Percentiles rank a stretch among this genome's conserved stretches.
Evolutionary conservation across 2,329 filamentous ascomycete genomes (phyloP).

Genomic region (Nothophaeocryptopus gaeumannii): DNA sequence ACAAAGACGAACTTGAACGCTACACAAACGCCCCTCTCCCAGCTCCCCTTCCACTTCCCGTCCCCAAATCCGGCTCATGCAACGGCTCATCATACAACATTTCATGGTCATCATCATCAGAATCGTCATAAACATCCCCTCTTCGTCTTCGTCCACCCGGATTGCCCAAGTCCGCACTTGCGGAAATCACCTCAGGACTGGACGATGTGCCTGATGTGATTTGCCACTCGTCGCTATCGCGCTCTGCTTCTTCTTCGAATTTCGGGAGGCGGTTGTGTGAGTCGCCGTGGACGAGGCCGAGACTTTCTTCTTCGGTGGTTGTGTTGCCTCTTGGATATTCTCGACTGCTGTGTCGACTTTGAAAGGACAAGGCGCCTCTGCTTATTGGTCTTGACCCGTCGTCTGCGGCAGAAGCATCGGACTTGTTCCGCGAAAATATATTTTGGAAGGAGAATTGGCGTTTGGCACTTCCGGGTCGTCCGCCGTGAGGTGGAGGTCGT

Average conservation of each 20-base stretch:
- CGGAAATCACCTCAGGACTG: slow-evolving; percentile 28
- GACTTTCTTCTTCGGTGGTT: slow-evolving; percentile 38
- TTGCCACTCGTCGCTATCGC: slow-evolving; percentile 35
- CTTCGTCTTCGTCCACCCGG: slow-evolving; percentile 10
- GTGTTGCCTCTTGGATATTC: slow-evolving; percentile 21
- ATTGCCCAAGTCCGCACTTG: slow-evolving; percentile 23
- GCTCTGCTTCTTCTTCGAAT: slow-evolving; percentile 17
- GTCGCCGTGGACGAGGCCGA: slow-evolving; percentile 39
- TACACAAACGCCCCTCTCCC: slow-evolving; percentile 12
- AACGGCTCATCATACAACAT: slow-evolving; percentile 11
- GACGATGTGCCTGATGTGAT: slow-evolving; percentile 28
- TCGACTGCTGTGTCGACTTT: slow-evolving; percentile 25
- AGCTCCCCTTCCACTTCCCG: slow-evolving; percentile 5
- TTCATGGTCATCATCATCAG: slow-evolving; percentile 10
- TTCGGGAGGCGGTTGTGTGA: slow-evolving; percentile 19
- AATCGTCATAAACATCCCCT: slow-evolving; percentile 10
- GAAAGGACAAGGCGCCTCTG: slow-evolving; percentile 35
- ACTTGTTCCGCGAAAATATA: slow-evolving; percentile 64
- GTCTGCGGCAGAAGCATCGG: slow-evolving; percentile 23
- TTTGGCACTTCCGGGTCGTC: slow-evolving; percentile 47
- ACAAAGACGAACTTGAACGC: slow-evolving; percentile 2
- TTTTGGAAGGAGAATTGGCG: slow-evolving; percentile 94
- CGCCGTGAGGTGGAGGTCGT: slow-evolving; percentile 53
- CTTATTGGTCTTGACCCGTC: slow-evolving; percentile 32
- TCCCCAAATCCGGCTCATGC: slow-evolving; percentile 3